Percentiles rank a stretch among this genome's conserved stretches.
phyloP scores from a whole-genome alignment of 306 rosid genomes.

The Inga laurina region DNA sequence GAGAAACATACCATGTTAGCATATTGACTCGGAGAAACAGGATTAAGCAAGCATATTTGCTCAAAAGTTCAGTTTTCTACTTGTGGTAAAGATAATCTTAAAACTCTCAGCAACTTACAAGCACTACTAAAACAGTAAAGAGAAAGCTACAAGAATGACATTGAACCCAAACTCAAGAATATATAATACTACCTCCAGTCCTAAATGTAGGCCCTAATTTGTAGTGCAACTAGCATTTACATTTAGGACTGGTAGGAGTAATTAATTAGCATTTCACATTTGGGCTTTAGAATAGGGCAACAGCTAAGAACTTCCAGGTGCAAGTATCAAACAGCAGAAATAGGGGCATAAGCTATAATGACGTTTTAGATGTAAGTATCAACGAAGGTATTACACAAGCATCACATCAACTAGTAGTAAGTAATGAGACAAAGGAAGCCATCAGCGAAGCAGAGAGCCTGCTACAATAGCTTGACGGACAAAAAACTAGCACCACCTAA shows the following conservation, averaged over 20 bases:
- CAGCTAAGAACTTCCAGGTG: not conserved
- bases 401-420: not conserved
- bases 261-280: not conserved
- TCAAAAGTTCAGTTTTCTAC: conserved; percentile 9
- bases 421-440: not conserved
- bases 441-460: not conserved
- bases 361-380: not conserved
- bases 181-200: not conserved
- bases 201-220: too few relatives aligned
- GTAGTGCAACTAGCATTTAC: too few relatives aligned
- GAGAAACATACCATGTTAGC: conserved; percentile 11
- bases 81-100: not conserved
- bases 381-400: not conserved
- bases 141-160: not conserved
- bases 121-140: not conserved
- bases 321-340: not conserved
- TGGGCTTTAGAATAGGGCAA: not conserved
- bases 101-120: conserved; percentile 1
- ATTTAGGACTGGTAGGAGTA: too few relatives aligned
- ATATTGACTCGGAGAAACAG: not conserved
- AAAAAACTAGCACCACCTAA: not conserved
- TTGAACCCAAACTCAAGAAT: not conserved
- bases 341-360: not conserved
- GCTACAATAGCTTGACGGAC: not conserved
- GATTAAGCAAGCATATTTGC: not conserved